Conservation (phyloP, 352 stramenopile genomes). For the Phytophthora boehmeriae region DNA sequence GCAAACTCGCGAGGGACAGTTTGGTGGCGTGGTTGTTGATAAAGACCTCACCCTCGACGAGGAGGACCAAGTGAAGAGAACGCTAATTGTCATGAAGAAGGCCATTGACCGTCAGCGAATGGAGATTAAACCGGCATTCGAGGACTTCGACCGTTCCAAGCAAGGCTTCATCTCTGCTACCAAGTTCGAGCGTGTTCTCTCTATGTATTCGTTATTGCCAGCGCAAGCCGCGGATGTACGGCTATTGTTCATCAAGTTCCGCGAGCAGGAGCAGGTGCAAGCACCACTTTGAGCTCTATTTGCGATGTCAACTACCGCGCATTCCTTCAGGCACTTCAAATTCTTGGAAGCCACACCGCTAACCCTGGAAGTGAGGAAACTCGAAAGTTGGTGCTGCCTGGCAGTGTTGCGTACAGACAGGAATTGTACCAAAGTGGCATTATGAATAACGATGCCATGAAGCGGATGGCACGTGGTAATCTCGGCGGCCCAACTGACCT, state of each 20-base stretch:
- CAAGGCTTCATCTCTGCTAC: constrained; percentile 79
- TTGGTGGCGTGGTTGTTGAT: constrained; percentile 55
- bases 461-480: constrained; percentile 39
- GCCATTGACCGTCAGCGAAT: constrained; percentile 71
- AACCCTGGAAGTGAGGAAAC: constrained; percentile 26
- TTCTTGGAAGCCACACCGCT: constrained; percentile 34
- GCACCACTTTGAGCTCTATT: constrained; percentile 64
- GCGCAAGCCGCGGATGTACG: constrained; percentile 48
- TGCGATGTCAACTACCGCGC: constrained; percentile 87
- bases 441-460: constrained; percentile 29
- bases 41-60: constrained; percentile 56
- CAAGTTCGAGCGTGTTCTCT: constrained; percentile 86
- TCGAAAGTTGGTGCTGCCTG: constrained; percentile 37
- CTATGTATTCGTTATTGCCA: constrained; percentile 71
- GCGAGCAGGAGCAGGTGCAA: constrained; percentile 53
- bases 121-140: constrained; percentile 81
- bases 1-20: constrained; percentile 58
- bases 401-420: constrained; percentile 69
- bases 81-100: constrained; percentile 55
- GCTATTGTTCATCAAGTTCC: constrained; percentile 78
- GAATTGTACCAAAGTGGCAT: constrained; percentile 51
- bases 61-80: constrained; percentile 55
- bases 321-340: constrained; percentile 70
- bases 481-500: constrained; percentile 35
- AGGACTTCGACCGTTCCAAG: constrained; percentile 82